phyloP scores from a whole-genome alignment of 2,329 filamentous ascomycete species.

The Ampelomyces quisqualis region DNA sequence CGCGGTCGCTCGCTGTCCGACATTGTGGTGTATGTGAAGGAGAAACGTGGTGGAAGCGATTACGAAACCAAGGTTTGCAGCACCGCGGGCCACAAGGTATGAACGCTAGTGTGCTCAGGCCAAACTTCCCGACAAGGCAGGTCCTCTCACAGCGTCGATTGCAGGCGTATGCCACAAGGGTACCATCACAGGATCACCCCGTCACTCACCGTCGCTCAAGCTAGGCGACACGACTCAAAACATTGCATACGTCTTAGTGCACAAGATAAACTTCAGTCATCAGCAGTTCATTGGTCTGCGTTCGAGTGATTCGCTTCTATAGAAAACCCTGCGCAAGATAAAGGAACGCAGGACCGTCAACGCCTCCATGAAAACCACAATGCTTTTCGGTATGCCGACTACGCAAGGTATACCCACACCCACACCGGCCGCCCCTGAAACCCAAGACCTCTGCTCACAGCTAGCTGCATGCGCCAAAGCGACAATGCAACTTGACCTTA shows the following conservation, averaged over 20 bases:
- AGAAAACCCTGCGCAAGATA: no score
- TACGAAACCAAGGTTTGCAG: no score
- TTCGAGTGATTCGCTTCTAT: neutral
- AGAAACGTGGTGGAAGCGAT: no score
- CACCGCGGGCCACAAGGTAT: neutral
- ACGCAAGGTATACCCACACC: slow-evolving; percentile 11
- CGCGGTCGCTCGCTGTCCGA: slow-evolving; percentile 30
- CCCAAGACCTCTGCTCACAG: neutral
- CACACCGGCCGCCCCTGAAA: no score
- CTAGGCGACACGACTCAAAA: neutral
- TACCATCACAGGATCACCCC: neutral
- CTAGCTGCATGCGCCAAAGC: neutral
- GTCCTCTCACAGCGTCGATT: neutral
- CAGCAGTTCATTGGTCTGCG: no score
- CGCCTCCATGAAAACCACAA: no score
- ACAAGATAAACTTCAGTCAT: no score
- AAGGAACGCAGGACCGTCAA: no score
- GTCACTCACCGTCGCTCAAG: neutral
- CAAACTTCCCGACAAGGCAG: neutral
- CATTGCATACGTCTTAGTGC: no score
- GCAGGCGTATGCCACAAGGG: neutral
- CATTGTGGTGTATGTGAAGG: slow-evolving; percentile 20
- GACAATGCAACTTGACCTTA: slow-evolving; percentile 38
- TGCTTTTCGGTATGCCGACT: neutral
- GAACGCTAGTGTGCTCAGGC: neutral